These are phyloP conservation scores for Aspergillus ibericus DNA, from an alignment of 2,329 filamentous ascomycete genomes.

Conservation along the genomic window DNA sequence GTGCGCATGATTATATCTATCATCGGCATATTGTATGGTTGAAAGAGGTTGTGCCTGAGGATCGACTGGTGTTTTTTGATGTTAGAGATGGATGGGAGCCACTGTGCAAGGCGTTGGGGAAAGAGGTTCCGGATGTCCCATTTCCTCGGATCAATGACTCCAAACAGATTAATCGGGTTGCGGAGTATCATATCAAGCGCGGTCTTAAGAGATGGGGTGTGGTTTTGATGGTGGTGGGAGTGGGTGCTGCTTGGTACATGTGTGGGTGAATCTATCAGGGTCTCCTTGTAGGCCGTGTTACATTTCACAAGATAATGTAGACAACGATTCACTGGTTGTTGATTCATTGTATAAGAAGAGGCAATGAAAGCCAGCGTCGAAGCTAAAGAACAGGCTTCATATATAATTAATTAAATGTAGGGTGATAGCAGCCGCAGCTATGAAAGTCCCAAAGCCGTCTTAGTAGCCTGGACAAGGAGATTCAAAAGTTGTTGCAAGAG, in stretches of 20 bases:
- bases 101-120: slow-evolving; percentile 46
- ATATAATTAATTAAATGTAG: too few relatives aligned
- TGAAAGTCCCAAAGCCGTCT: too few relatives aligned
- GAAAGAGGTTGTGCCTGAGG: slow-evolving; percentile 28
- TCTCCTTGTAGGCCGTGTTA: too few relatives aligned
- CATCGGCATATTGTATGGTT: slow-evolving; percentile 26
- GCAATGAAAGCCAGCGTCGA: too few relatives aligned
- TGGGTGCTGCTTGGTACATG: not conserved
- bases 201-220: slow-evolving; percentile 31
- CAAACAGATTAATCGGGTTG: slow-evolving; percentile 19
- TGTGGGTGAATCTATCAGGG: not conserved
- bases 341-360: too few relatives aligned
- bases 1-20: slow-evolving; percentile 14
- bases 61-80: slow-evolving; percentile 39
- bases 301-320: too few relatives aligned
- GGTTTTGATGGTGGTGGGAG: slow-evolving; percentile 21
- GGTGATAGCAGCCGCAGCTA: too few relatives aligned
- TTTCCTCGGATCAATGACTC: slow-evolving; percentile 44
- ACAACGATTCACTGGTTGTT: too few relatives aligned
- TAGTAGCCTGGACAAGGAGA: not conserved
- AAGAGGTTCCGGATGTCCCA: slow-evolving; percentile 36
- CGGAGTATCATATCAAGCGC: slow-evolving; percentile 23
- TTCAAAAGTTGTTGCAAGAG: not conserved
- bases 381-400: too few relatives aligned
- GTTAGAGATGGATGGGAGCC: slow-evolving; percentile 48